Conservation (phyloP, 148 eudicot genomes). For the Spergularia marina region DNA sequence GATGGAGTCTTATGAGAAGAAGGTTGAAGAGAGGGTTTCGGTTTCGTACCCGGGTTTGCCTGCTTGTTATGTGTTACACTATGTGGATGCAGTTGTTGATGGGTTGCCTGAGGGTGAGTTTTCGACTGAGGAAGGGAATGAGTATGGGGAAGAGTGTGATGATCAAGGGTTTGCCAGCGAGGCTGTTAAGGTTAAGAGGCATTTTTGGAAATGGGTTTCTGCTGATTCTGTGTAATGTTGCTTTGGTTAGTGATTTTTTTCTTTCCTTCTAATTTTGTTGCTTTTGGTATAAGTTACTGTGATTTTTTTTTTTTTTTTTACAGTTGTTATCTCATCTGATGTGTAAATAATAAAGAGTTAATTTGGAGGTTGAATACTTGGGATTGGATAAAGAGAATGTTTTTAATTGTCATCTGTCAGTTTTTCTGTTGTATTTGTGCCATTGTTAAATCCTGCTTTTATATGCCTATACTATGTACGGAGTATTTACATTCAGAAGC, state of each 20-base stretch:
- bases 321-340: constrained; percentile 19
- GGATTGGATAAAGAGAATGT: background rate
- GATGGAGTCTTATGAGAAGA: constrained; percentile 60
- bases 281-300: background rate
- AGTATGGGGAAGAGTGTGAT: constrained; percentile 42
- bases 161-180: constrained; percentile 32
- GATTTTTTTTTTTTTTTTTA: background rate
- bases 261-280: background rate
- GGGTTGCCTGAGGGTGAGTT: constrained; percentile 87
- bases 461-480: background rate
- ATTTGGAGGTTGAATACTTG: constrained; percentile 15
- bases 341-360: constrained; percentile 21
- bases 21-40: constrained; percentile 78
- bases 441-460: background rate
- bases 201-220: constrained; percentile 92
- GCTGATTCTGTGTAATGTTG: constrained; percentile 42
- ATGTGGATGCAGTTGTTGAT: constrained; percentile 67
- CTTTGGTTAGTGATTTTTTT: constrained; percentile 36
- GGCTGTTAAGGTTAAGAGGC: constrained; percentile 68
- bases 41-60: constrained; percentile 91
- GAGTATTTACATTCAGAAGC: background rate
- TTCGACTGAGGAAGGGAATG: constrained; percentile 61
- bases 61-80: constrained; percentile 81
- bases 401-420: background rate
- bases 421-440: background rate